Evolutionary conservation across 108 stramenopile genomes (phyloP), one percentile per base, ranked within the genome.

Genomic region (Nannochloropsis salina): DNA sequence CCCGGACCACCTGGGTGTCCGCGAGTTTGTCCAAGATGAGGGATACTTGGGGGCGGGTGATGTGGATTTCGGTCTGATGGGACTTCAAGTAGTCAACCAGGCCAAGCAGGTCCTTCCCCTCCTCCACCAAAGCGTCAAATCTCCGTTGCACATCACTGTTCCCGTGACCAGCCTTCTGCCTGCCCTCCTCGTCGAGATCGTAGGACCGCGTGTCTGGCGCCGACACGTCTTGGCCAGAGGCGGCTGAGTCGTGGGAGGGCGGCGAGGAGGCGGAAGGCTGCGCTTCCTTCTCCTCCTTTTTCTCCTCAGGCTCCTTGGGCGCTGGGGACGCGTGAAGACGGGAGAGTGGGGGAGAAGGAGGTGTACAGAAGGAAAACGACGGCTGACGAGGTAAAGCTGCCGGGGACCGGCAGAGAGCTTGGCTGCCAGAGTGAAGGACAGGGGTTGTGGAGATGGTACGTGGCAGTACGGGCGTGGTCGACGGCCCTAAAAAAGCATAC

Each of bases 291-390:
- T 74, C 61, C 61, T 74, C 61, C n/a, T 15, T 74, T n/a, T n/a
- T 74, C 61, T 74, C 61, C n/a, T 74, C n/a, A n/a, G 61, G 61
- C 61, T 74, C 61, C n/a, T n/a, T n/a, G n/a, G 15, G 61, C 61
- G n/a, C 2, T 2, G 61, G 5, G 5, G 61, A 74, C 20, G 61
- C 15, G 4, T 15, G 4, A 74, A 74, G n/a, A 74, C 20, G n/a
- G 2, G 61, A 74, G n/a, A 74, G 2, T 15, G n/a, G 61, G n/a
- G 61, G n/a, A n/a, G 15, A 74, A 74, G 3, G 61, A 74, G 20
- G 61, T 20, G 4, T 2, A n/a, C 20, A 74, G 61, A 4, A 74
- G 4, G 61, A 74, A n/a, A 74, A 74, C 3, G n/a, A n/a, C 15
- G 61, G n/a, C n/a, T n/a, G n/a, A n/a, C n/a, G n/a, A n/a, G n/a